Conservation (phyloP, 306 rosid genomes). For the Begonia loranthoides region DNA sequence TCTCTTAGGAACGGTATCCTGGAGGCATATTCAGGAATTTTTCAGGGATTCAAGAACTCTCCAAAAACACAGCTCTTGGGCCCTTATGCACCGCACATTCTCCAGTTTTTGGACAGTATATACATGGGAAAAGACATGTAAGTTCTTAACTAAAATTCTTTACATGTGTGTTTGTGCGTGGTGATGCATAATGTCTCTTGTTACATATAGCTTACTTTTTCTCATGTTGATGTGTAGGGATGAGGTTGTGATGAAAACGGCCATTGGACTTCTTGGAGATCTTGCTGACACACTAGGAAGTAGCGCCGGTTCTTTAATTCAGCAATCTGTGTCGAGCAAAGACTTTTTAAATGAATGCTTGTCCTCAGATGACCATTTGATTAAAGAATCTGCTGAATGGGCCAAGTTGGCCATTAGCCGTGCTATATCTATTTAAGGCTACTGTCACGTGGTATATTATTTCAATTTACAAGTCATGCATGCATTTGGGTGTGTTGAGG, state of each 20-base stretch:
- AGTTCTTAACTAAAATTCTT: slow-evolving; percentile 13
- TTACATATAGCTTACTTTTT: not conserved
- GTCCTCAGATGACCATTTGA: slow-evolving; percentile 78
- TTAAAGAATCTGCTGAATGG: slow-evolving; percentile 93
- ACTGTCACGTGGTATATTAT: slow-evolving; percentile 20
- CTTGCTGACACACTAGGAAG: slow-evolving; percentile 91
- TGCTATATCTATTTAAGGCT: slow-evolving; percentile 71
- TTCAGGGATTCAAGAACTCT: slow-evolving; percentile 83
- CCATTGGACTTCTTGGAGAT: slow-evolving; percentile 90
- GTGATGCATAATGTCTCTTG: not conserved
- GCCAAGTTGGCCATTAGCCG: slow-evolving; percentile 85
- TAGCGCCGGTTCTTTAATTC: slow-evolving; percentile 79
- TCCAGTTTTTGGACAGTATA: slow-evolving; percentile 83
- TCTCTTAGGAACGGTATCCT: slow-evolving; percentile 82
- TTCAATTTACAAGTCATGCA: slow-evolving; percentile 43
- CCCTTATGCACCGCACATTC: slow-evolving; percentile 75
- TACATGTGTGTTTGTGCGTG: slow-evolving; percentile 1
- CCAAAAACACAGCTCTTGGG: slow-evolving; percentile 69
- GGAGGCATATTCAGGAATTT: slow-evolving; percentile 91
- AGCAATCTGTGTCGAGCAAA: slow-evolving; percentile 79
- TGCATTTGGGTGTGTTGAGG: slow-evolving; percentile 66
- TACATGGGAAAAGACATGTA: slow-evolving; percentile 83
- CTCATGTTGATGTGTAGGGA: slow-evolving; percentile 36
- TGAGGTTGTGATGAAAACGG: slow-evolving; percentile 87
- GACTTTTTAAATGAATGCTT: slow-evolving; percentile 75